Conservation (phyloP, 2,329 filamentous ascomycete species). For the Ceratocystis lukuohia region DNA sequence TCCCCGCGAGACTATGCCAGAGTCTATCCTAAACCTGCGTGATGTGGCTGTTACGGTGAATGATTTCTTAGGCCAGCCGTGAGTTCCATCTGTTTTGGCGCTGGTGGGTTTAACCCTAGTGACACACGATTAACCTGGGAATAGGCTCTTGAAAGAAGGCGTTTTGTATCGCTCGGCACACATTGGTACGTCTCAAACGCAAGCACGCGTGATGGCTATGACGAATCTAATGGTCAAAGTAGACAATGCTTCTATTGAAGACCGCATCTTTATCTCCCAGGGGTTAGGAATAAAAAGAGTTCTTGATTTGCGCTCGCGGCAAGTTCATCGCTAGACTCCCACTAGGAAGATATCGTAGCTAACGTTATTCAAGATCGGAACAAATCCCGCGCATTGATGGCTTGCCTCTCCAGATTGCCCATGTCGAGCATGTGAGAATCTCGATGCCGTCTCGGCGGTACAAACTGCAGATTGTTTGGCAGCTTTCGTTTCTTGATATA, state of each 20-base stretch:
- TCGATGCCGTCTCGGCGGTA: conserved; percentile 4
- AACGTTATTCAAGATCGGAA: conserved; percentile 1
- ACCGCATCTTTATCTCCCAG: conserved; percentile 45
- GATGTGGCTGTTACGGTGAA: conserved; percentile 62
- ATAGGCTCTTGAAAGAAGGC: conserved; percentile 43
- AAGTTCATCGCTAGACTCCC: conserved; percentile 21
- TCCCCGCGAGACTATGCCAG: neutral
- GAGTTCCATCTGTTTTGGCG: conserved; percentile 22
- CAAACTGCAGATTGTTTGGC: conserved; percentile 13
- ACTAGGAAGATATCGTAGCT: neutral
- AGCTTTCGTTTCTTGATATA: conserved; percentile 17
- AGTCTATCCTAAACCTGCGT: conserved; percentile 55
- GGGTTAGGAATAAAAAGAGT: conserved; percentile 55
- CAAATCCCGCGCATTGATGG: neutral
- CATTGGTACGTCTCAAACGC: conserved; percentile 32
- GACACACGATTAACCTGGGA: conserved; percentile 8
- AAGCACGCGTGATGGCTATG: neutral
- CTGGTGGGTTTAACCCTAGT: neutral
- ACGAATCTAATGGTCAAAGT: neutral
- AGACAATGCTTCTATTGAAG: conserved; percentile 58
- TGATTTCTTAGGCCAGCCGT: conserved; percentile 41
- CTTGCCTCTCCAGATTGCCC: conserved; percentile 5
- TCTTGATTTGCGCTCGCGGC: conserved; percentile 69
- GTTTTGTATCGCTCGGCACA: conserved; percentile 56
- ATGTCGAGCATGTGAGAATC: conserved; percentile 3